A percentile compares a stretch with the other conserved stretches of the same genome.
These are phyloP conservation scores for Citrus cavaleriei DNA, from an alignment of 345 rosid species.

Conservation along the genomic window DNA sequence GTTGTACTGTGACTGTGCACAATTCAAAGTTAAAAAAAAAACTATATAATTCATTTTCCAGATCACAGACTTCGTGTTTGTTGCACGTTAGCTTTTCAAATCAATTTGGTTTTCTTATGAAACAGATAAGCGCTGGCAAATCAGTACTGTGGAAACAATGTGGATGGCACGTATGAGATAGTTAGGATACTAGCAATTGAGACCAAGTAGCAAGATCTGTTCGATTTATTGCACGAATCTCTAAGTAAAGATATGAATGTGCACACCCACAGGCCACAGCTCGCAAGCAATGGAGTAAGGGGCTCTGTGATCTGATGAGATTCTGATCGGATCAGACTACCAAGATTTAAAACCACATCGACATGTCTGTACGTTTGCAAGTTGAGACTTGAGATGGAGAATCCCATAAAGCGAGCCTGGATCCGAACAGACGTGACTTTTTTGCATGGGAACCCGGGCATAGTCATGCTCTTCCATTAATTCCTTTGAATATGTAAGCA, in stretches of 20 bases:
- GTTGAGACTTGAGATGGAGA: constrained; percentile 4
- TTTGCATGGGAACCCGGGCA: constrained; percentile 20
- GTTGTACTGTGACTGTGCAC: too few species aligned
- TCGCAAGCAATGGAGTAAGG: background rate
- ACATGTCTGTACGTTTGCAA: constrained; percentile 10
- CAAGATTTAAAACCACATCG: background rate
- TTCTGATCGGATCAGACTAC: background rate
- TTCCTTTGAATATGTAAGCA: background rate
- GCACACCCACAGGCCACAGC: background rate
- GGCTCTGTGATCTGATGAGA: too few species aligned
- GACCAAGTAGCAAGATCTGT: background rate
- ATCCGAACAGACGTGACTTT: constrained; percentile 22
- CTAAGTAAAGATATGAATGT: background rate
- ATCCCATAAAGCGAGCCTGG: constrained; percentile 34
- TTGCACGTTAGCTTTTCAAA: too few species aligned
- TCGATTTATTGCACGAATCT: background rate
- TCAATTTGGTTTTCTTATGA: too few species aligned
- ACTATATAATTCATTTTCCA: too few species aligned
- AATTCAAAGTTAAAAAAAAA: too few species aligned
- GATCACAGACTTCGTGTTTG: background rate
- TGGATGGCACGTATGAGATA: background rate
- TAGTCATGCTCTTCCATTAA: background rate
- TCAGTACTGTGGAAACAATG: background rate
- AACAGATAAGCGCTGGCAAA: too few species aligned
- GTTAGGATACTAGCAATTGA: too few species aligned